A percentile compares a stretch with the other conserved stretches of the same genome.
Evolutionary conservation across 352 stramenopile genomes (phyloP).

Genomic region (Phytophthora megakarya): DNA sequence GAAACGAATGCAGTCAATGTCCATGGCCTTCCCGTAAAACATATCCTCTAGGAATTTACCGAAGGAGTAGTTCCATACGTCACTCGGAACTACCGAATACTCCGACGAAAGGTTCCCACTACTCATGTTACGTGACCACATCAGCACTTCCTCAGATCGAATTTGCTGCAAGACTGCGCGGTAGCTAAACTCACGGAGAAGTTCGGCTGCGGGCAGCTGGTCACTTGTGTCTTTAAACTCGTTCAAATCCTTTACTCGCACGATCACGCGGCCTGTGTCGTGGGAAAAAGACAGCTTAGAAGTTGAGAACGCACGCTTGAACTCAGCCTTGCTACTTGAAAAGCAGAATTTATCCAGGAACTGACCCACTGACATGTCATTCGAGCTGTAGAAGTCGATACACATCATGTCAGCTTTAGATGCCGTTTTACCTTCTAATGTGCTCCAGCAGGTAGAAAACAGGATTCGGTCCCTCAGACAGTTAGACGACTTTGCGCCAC

Average conservation of each 20-base stretch:
- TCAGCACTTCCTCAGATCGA: slow-evolving; percentile 64
- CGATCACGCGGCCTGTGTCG: slow-evolving; percentile 72
- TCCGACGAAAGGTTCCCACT: slow-evolving; percentile 33
- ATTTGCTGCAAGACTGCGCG: slow-evolving; percentile 61
- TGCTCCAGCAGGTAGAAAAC: slow-evolving; percentile 87
- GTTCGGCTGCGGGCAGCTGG: slow-evolving; percentile 51
- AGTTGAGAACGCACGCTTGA: slow-evolving; percentile 77
- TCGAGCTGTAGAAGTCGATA: slow-evolving; percentile 87
- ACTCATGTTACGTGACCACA: slow-evolving; percentile 62
- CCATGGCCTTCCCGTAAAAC: slow-evolving; percentile 83
- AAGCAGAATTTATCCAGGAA: slow-evolving; percentile 87
- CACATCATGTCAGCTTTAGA: slow-evolving; percentile 90
- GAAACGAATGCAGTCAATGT: slow-evolving; percentile 70
- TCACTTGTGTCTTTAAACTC: slow-evolving; percentile 71
- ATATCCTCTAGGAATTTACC: slow-evolving; percentile 88
- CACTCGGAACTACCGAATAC: slow-evolving; percentile 62
- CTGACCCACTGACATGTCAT: slow-evolving; percentile 84
- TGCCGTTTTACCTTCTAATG: slow-evolving; percentile 70
- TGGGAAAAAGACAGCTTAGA: slow-evolving; percentile 87
- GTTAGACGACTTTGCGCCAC: slow-evolving; percentile 61
- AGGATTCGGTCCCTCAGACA: slow-evolving; percentile 71
- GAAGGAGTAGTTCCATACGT: slow-evolving; percentile 89
- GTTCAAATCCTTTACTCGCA: slow-evolving; percentile 74
- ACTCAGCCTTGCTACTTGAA: slow-evolving; percentile 63
- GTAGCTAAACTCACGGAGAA: slow-evolving; percentile 69